Conservation (phyloP, 2,329 filamentous ascomycete species). For the Lecanosticta acicola region DNA sequence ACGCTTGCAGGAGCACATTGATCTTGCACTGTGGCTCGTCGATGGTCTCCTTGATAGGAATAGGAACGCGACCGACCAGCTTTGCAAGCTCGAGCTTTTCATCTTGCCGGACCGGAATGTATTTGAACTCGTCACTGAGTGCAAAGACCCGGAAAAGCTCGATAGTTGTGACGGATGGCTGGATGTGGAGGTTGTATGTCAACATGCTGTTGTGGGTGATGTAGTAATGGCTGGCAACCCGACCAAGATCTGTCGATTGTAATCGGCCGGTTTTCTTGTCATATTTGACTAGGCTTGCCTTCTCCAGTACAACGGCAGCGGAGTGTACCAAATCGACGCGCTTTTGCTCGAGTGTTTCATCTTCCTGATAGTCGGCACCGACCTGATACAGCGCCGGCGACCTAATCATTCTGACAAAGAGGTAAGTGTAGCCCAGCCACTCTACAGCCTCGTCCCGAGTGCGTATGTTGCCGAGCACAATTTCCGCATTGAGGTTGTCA, state of each 20-base stretch:
- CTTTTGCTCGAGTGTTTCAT: constrained; percentile 87
- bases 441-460: constrained; percentile 95
- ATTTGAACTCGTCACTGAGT: constrained; percentile 96
- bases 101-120: constrained; percentile 94
- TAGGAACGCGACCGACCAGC: constrained; percentile 79
- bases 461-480: constrained; percentile 89
- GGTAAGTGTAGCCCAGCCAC: constrained; percentile 96
- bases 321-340: constrained; percentile 97
- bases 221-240: constrained; percentile 97
- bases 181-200: constrained; percentile 92
- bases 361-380: constrained; percentile 89
- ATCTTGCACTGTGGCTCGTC: constrained; percentile 97
- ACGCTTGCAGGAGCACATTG: constrained; percentile 93
- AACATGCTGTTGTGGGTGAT: constrained; percentile 95
- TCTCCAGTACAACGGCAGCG: constrained; percentile 79
- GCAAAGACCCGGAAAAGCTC: constrained; percentile 96
- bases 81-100: constrained; percentile 96
- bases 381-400: constrained; percentile 94
- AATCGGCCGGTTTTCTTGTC: constrained; percentile 87
- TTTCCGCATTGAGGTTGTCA: constrained; percentile 92
- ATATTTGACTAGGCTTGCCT: constrained; percentile 85
- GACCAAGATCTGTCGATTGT: constrained; percentile 86
- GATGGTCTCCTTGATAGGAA: constrained; percentile 95
- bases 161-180: constrained; percentile 86
- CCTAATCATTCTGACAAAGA: constrained; percentile 95